These are phyloP conservation scores for Pelagophyceae sp. DNA, from an alignment of 352 stramenopile species.

Conservation along the genomic window DNA sequence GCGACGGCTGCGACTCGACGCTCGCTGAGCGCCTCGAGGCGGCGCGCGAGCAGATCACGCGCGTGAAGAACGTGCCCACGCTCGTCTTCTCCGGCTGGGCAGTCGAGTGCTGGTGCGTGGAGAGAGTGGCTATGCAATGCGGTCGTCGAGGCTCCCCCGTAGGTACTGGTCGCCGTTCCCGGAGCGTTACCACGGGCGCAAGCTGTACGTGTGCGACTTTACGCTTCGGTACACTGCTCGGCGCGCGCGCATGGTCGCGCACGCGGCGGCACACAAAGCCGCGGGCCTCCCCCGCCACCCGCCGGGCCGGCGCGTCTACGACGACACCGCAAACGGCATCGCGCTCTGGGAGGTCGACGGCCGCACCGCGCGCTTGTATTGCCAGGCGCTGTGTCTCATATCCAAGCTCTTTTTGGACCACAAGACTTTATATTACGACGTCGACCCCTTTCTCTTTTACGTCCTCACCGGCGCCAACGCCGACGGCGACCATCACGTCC, in stretches of 20 bases:
- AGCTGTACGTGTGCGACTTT: constrained; percentile 78
- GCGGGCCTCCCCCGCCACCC: constrained; percentile 45
- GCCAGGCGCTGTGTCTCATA: constrained; percentile 97
- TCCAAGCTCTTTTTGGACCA: constrained; percentile 98
- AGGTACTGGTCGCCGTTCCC: constrained; percentile 81
- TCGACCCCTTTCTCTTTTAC: constrained; percentile 99
- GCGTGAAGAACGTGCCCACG: constrained; percentile 76
- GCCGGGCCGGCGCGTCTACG: constrained; percentile 80
- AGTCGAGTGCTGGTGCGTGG: constrained; percentile 80
- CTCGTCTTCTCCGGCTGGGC: constrained; percentile 68
- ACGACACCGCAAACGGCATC: constrained; percentile 56
- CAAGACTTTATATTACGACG: constrained; percentile 99
- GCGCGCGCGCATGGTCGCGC: constrained; percentile 45
- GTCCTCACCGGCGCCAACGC: constrained; percentile 81
- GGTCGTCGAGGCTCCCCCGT: no score
- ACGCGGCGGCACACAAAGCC: constrained; percentile 36
- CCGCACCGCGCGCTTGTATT: constrained; percentile 89
- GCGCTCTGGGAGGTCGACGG: constrained; percentile 95
- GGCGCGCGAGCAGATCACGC: constrained; percentile 80
- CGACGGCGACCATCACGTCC: constrained; percentile 76
- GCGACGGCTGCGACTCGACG: constrained; percentile 40
- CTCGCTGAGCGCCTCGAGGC: constrained; percentile 55
- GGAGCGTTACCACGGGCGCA: constrained; percentile 55
- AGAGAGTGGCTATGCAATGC: no score
- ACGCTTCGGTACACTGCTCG: constrained; percentile 71